A percentile compares a stretch with the other conserved stretches of the same genome.
Evolutionary conservation across 768 basidiomycete species (phyloP).

Genomic region (Coprinopsis strossmayeri): DNA sequence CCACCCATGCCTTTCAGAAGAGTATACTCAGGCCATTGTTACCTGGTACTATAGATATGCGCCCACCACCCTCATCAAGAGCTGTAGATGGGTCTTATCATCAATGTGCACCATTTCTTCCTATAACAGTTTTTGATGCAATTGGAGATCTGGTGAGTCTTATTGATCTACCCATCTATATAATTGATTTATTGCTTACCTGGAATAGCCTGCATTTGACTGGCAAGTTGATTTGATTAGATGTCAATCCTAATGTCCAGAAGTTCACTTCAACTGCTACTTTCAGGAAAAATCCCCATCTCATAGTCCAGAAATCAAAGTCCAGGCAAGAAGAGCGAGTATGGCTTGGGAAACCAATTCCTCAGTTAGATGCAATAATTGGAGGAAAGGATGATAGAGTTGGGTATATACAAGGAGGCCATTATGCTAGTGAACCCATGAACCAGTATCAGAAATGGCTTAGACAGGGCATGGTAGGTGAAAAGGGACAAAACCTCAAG

Average conservation of each 20-base stretch:
- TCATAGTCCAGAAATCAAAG: conserved; percentile 25
- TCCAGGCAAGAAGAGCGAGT: too few species aligned
- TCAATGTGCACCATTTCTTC: conserved; percentile 53
- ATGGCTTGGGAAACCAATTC: conserved; percentile 27
- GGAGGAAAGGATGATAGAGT: not conserved
- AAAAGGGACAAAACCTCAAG: conserved; percentile 11
- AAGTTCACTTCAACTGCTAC: too few species aligned
- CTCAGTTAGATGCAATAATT: conserved; percentile 33
- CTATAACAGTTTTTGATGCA: conserved; percentile 58
- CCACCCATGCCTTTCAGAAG: conserved; percentile 45
- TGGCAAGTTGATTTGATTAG: conserved; percentile 36
- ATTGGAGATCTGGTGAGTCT: conserved; percentile 60
- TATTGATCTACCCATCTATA: conserved; percentile 5
- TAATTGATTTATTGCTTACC: conserved; percentile 5
- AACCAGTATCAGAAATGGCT: conserved; percentile 15
- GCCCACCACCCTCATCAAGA: conserved; percentile 23
- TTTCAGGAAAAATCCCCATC: conserved; percentile 54
- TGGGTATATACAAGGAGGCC: conserved; percentile 40
- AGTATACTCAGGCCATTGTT: conserved; percentile 29
- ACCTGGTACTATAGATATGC: conserved; percentile 26
- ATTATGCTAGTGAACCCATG: not conserved
- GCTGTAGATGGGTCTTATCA: conserved; percentile 32
- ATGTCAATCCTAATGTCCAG: not conserved
- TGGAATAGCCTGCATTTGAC: conserved; percentile 61
- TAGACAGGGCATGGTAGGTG: conserved; percentile 17